phyloP scores from a whole-genome alignment of 1,284 basidiomycete species.

The Naganishia cerealis region DNA sequence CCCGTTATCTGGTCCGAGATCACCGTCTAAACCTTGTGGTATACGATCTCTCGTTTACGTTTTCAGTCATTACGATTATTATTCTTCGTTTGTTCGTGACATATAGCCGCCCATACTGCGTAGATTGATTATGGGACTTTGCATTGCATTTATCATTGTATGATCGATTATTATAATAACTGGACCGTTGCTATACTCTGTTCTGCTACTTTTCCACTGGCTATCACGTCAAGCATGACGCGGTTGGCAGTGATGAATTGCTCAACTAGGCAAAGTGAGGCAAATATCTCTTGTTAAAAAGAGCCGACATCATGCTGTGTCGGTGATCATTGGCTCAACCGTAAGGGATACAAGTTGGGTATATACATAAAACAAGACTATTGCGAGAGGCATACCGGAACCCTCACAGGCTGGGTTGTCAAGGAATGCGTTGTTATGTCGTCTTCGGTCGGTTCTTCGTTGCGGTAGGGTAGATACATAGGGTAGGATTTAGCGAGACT shows the following conservation, averaged over 20 bases:
- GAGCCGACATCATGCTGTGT: neutral
- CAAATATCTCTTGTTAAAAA: too few relatives aligned
- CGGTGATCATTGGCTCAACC: neutral
- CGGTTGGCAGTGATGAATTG: too few relatives aligned
- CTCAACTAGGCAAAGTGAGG: too few relatives aligned
- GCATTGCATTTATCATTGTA: neutral
- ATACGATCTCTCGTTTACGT: neutral
- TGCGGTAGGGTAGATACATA: neutral
- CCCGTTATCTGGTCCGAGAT: conserved; percentile 86
- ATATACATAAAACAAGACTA: neutral
- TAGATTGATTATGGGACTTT: neutral
- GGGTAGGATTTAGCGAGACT: neutral
- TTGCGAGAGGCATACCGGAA: neutral
- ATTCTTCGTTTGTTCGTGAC: neutral
- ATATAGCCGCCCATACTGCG: neutral
- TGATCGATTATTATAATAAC: neutral
- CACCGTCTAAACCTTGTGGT: conserved; percentile 37
- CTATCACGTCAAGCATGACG: too few relatives aligned
- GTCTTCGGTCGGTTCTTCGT: too few relatives aligned
- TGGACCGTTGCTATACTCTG: too few relatives aligned
- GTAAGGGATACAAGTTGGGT: neutral
- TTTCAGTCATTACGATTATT: neutral
- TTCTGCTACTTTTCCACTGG: too few relatives aligned
- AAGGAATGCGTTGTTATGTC: neutral
- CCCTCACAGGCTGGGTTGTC: neutral